Base-by-base conservation (phyloP, 805 yeast genomes). In the Sugiyamaella boreocaroliniensis region DNA sequence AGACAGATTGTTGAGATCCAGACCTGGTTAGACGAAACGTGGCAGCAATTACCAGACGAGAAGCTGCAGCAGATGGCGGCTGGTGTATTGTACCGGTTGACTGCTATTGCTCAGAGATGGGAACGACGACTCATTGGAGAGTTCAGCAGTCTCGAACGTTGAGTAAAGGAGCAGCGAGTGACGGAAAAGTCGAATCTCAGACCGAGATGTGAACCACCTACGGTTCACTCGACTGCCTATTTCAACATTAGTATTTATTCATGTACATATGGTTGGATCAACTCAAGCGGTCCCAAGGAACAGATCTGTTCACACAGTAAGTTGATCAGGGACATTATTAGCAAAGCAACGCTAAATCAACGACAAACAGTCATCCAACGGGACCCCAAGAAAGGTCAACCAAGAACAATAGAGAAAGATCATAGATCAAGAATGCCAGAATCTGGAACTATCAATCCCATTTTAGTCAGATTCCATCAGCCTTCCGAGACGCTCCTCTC, bases 41-140 rank as follows among this genome's bases (percentile, higher is more conserved):
- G 72, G 72, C 60, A 64, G 29, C 29, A 53, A 2, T 54, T 66
- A 7, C 57, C 60, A 1, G 71, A 64, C 40, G 65, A 62, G 34
- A 49, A 58, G 10, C 58, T 59, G 10, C 60, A 58, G 18, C 56
- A 61, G 9, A 52, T 64, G 43, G 71, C 71, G 2, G 69, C 70
- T 1, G 69, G 70, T 1, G 67, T 62, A 7, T 47, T 66, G 40
- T 59, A 59, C 45, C 58, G 56, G 49, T 52, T 68, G 43, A 54
- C 54, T 1, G 65, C 64, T 54, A 37, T 67, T 16, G 43, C 57
- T 2, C 57, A 57, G n/a, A 58, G 55, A 26, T 63, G 60, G 60
- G 61, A 62, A 48, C 51, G 62, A 14, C 32, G 53, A 40, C 47
- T 62, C 40, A 41, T 62, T 2, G 62, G 60, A 7, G 52, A 55